Conservation (phyloP, 179 eudicot species). For the Pouteria campechiana region DNA sequence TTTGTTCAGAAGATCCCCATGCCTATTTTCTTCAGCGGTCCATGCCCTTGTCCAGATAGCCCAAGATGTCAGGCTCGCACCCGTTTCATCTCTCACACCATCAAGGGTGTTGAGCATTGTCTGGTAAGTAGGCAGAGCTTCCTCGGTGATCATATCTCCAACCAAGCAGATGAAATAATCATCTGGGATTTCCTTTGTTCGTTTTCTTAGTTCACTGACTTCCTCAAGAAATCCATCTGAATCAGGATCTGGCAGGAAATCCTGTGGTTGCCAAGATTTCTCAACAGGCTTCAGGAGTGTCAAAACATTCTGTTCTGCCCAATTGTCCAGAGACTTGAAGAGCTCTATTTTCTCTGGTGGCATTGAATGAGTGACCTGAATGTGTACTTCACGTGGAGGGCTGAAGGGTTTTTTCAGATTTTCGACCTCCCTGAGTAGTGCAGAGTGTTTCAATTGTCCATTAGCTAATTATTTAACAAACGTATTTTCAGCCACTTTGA, state of each 20-base stretch:
- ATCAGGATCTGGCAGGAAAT: constrained; percentile 58
- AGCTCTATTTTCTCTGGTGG: constrained; percentile 55
- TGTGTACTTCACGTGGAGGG: constrained; percentile 56
- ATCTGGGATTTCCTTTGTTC: constrained; percentile 56
- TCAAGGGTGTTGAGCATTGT: constrained; percentile 73
- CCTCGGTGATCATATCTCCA: constrained; percentile 77
- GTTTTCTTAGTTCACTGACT: constrained; percentile 50
- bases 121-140: constrained; percentile 80
- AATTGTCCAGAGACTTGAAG: constrained; percentile 46
- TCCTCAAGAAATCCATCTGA: constrained; percentile 60
- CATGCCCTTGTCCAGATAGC: constrained; percentile 71
- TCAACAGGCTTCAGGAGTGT: constrained; percentile 59
- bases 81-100: constrained; percentile 69
- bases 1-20: constrained; percentile 70
- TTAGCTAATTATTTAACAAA: no score
- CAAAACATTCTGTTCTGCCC: constrained; percentile 56
- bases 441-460: neutral
- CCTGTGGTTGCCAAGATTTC: constrained; percentile 67
- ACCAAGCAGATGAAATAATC: constrained; percentile 64
- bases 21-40: constrained; percentile 79
- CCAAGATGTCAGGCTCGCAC: constrained; percentile 63
- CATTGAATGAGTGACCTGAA: constrained; percentile 54
- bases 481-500: no score
- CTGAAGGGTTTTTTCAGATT: constrained; percentile 36
- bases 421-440: constrained; percentile 26